These are phyloP conservation scores for Mycena amicta DNA, from an alignment of 768 basidiomycete genomes.

Conservation along the genomic window DNA sequence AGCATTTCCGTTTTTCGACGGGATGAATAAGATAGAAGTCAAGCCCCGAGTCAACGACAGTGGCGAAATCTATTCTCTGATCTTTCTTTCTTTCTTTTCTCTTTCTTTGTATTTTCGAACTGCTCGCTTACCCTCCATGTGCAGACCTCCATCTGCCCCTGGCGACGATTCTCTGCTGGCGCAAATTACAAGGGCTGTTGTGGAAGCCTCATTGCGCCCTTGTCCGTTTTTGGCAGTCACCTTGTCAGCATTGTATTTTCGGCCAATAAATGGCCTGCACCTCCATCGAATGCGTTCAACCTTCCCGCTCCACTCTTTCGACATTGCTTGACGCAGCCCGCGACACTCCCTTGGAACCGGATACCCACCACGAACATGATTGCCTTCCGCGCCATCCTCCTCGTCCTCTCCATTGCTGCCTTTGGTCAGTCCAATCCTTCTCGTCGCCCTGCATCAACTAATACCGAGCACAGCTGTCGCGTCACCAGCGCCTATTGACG, in stretches of 20 bases:
- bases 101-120: neutral
- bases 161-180: too few species aligned
- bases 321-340: neutral
- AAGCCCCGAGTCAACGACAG: conserved; percentile 28
- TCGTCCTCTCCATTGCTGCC: conserved; percentile 5
- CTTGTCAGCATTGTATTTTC: neutral
- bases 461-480: conserved; percentile 11
- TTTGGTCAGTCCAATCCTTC: conserved; percentile 1
- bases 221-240: neutral
- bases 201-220: neutral
- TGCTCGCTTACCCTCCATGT: neutral
- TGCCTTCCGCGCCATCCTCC: neutral
- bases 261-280: neutral
- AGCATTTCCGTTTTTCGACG: neutral
- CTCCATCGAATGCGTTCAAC: neutral
- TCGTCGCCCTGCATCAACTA: neutral
- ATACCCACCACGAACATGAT: neutral
- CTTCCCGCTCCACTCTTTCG: neutral
- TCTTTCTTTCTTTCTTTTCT: neutral
- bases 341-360: neutral
- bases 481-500: conserved; percentile 26
- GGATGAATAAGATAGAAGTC: conserved; percentile 30
- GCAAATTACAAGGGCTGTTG: neutral
- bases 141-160: neutral
- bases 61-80: conserved; percentile 22